Conservation (phyloP, 1,284 basidiomycete genomes). For the Tremellales sp. region DNA sequence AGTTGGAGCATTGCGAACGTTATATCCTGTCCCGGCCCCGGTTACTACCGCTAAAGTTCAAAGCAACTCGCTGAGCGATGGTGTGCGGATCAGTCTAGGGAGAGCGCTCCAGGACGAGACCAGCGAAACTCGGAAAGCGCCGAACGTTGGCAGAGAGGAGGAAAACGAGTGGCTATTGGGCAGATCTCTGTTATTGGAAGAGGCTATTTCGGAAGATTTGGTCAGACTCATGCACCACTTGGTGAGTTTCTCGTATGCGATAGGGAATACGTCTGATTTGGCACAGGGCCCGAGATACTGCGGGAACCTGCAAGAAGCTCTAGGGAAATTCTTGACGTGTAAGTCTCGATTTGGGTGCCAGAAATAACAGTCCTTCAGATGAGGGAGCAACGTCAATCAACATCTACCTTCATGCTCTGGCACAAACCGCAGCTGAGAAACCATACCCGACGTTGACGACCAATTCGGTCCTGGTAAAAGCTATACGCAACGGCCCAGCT, state of each 20-base stretch:
- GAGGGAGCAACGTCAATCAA: conserved; percentile 48
- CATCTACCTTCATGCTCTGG: conserved; percentile 41
- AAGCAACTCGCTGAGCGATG: conserved; percentile 17
- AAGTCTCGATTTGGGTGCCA: conserved; percentile 7
- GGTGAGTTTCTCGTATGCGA: conserved; percentile 19
- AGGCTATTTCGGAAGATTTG: conserved; percentile 46
- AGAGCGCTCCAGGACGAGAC: conserved; percentile 13
- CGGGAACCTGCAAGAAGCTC: conserved; percentile 46
- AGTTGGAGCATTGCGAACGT: conserved; percentile 37
- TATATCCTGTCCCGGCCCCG: conserved; percentile 30
- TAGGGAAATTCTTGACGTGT: conserved; percentile 48
- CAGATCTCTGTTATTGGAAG: conserved; percentile 36
- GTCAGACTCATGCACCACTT: conserved; percentile 45
- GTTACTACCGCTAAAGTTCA: conserved; percentile 13
- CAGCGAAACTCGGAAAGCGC: not conserved
- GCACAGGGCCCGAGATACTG: conserved; percentile 44
- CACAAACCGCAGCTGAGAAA: conserved; percentile 30
- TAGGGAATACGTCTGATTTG: not conserved
- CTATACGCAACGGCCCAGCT: conserved; percentile 41
- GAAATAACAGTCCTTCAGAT: conserved; percentile 19
- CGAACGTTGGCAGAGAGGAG: conserved; percentile 29
- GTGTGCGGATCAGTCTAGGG: conserved; percentile 23
- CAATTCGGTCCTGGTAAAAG: conserved; percentile 43
- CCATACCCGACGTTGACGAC: conserved; percentile 31
- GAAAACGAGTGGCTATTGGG: conserved; percentile 47